Base-by-base conservation (phyloP, 2,329 filamentous ascomycete genomes). In the Penicillium hesseltinei region DNA sequence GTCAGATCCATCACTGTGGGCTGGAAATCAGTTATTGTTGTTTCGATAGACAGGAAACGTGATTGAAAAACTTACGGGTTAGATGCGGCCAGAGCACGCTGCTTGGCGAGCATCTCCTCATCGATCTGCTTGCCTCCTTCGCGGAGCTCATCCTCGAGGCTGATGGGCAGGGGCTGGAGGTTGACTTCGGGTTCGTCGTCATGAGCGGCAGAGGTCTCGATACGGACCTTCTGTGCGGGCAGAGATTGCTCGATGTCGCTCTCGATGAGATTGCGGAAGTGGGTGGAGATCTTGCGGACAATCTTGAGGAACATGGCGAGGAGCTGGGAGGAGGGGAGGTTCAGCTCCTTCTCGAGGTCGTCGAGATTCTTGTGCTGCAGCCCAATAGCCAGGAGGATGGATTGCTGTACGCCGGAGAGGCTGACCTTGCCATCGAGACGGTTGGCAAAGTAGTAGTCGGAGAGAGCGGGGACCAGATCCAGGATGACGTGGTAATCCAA, bases 221-320 rank as follows among this genome's bases (percentile, higher is more conserved):
- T 57, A 55, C 76, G 73, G 11, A 72, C 68, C 53, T 84, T 80
- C 2, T 81, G 74, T 44, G 80, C 77, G 4, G 88, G 88, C 66
- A 92, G 78, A 46, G 85, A 81, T 1, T 86, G 84, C 55, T 85
- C 87, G 11, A 88, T 87, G 0, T 90, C 91, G 4, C 85, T 86
- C 42, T 91, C 85, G 3, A 97, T 82, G 0, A 97, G 76, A 4
- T 82, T 79, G 33, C 87, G 84, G 76, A 99, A 94, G 71, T 92
- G 85, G 3, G 84, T 81, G 3, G 89, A 89, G 39, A 96, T 83
- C 78, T 97, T 97, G 63, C 92, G 86, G 58, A 97, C 83, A 59
- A 96, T 89, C 81, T 99, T 99, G 73, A 96, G 91, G 75, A 99
- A 97, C 89, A 97, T 96, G 59, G 93, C 92, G 61, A 99, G 81